Evolutionary conservation across 805 yeast genomes (phyloP).

Genomic region (Suhomyces sp.): DNA sequence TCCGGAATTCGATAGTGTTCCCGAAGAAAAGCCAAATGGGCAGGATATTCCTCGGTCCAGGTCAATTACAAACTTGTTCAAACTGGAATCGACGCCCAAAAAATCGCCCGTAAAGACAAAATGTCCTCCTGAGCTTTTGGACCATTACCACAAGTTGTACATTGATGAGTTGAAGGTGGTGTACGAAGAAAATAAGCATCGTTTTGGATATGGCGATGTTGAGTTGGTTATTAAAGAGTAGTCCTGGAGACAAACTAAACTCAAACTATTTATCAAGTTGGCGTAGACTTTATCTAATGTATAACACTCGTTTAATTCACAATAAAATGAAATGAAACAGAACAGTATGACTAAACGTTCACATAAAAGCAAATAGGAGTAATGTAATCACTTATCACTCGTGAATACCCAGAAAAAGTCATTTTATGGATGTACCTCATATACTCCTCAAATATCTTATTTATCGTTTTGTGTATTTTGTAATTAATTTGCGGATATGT

Average conservation of each 20-base stretch:
- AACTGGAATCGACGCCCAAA: constrained; percentile 13
- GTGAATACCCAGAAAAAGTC: too few species aligned
- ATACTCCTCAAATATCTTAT: too few species aligned
- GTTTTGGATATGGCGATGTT: constrained; percentile 51
- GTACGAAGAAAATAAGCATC: constrained; percentile 63
- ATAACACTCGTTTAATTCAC: background rate
- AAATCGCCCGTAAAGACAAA: constrained; percentile 21
- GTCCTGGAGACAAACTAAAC: background rate
- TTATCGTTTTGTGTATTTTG: background rate
- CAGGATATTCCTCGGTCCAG: constrained; percentile 27
- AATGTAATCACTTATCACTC: too few species aligned
- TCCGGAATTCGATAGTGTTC: constrained; percentile 24
- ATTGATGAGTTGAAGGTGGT: constrained; percentile 59
- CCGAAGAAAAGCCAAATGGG: constrained; percentile 18
- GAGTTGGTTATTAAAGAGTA: constrained; percentile 46
- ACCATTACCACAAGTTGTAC: constrained; percentile 71
- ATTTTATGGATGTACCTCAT: too few species aligned
- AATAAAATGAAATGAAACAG: too few species aligned
- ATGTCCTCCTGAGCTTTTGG: constrained; percentile 45
- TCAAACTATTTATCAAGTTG: too few species aligned
- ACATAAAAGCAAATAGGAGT: too few species aligned
- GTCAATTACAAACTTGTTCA: constrained; percentile 31
- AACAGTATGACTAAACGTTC: too few species aligned
- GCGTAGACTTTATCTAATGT: too few species aligned
- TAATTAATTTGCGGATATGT: background rate